Evolutionary conservation across 2,329 filamentous ascomycete species (phyloP).

Genomic region (Onygena corvina): DNA sequence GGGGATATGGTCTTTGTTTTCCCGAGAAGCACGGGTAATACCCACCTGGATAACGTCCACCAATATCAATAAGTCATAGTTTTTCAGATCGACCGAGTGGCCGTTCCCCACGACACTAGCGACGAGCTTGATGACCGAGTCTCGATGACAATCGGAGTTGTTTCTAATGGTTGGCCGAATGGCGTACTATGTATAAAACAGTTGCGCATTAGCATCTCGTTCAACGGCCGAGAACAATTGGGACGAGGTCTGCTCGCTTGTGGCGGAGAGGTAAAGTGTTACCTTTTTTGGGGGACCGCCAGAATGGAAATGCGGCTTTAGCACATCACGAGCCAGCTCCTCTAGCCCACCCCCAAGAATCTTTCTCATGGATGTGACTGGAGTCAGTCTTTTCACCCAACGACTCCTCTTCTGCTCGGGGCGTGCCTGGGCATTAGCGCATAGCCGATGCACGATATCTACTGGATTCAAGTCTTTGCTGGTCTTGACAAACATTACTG

Average conservation of each 20-base stretch:
- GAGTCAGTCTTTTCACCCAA: conserved; percentile 49
- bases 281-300: conserved; percentile 43
- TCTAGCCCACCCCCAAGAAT: conserved; percentile 47
- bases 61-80: conserved; percentile 49
- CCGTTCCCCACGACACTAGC: conserved; percentile 45
- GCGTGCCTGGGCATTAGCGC: conserved; percentile 43
- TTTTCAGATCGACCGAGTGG: conserved; percentile 49
- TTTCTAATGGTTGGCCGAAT: conserved; percentile 51
- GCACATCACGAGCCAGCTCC: conserved; percentile 44
- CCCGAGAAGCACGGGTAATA: conserved; percentile 3
- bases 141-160: conserved; percentile 45
- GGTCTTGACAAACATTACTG: conserved; percentile 49
- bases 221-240: background rate
- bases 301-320: conserved; percentile 48
- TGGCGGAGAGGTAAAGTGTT: conserved; percentile 8
- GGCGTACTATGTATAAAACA: conserved; percentile 41
- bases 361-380: conserved; percentile 47
- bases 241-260: background rate
- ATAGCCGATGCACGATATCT: conserved; percentile 47
- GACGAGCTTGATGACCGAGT: conserved; percentile 48
- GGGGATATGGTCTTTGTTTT: background rate
- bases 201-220: background rate
- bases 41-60: conserved; percentile 52
- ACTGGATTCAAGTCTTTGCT: conserved; percentile 48
- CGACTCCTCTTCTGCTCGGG: conserved; percentile 43